Evolutionary conservation across 1,139 yeast species (phyloP), one percentile per base, ranked within the genome.

Genomic region (Lodderomyces oxycetoniae): DNA sequence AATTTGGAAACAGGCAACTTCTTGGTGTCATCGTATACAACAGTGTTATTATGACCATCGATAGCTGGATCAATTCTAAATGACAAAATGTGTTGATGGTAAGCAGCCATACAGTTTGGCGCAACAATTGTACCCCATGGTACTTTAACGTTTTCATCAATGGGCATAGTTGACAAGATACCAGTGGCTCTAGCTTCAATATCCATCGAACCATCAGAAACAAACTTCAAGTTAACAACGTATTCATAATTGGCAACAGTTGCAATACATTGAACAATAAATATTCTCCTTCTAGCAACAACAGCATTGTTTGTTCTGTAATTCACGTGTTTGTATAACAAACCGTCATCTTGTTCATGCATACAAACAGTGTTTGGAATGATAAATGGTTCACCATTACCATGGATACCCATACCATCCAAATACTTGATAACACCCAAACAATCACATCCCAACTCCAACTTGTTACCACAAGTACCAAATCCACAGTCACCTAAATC

Each of bases 401-500:
- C 67, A 50, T 77, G 71, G 42, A 74, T 69, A 44, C 79, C 71
- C 45, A 69, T 58, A 40, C 82, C 81, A 53, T 84, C 89, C 53
- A 85, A 61, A 65, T 86, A 86, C 57, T 83, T 79, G 59, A 86
- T 84, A 45, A 80, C 81, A 47, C 95, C 95, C 39, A 86, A 72
- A 69, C 95, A 86, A 65, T 86, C 95, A 63, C 95, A 86, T 33
- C 95, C 95, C 45, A 86, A 71, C 37, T 64, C 68, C 53, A 86
- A 74, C 42, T 74, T 74, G 64, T 86, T 84, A 50, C 87, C 94
- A 47, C 74, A 76, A 45, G 69, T 74, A 56, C 95, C 95, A 47
- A 86, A 87, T 17, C 95, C 95, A 66, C 87, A 79, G 59, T 86
- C 95, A 57, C 95, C 95, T 53, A 86, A 72, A 60, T 86, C 95